phyloP scores from a whole-genome alignment of 1,284 basidiomycete genomes.

The Cutaneotrichosporon dermatis region DNA sequence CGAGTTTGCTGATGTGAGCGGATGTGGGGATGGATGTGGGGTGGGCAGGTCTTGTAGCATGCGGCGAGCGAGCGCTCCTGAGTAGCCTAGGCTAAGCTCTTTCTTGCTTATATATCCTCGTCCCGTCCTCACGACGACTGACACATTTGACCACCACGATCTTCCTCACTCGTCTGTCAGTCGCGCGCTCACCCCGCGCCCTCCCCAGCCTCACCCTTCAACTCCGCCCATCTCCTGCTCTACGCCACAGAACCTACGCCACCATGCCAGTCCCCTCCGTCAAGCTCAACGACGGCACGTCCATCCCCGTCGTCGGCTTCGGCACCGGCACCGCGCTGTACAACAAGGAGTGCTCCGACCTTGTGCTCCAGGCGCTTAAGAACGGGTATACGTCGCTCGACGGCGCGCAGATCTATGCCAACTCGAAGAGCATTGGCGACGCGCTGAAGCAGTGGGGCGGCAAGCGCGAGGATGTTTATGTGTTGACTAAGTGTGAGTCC shows the following conservation, averaged over 20 bases:
- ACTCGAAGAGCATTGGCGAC: slow-evolving; percentile 54
- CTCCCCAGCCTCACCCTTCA: too few species aligned
- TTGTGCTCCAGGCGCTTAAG: slow-evolving; percentile 32
- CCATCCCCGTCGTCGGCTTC: slow-evolving; percentile 35
- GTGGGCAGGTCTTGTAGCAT: too few species aligned
- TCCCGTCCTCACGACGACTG: too few species aligned
- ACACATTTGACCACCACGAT: too few species aligned
- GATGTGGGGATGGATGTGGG: too few species aligned
- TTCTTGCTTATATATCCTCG: too few species aligned
- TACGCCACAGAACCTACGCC: background rate
- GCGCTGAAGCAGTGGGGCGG: slow-evolving; percentile 62
- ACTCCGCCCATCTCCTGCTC: background rate
- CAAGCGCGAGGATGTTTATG: slow-evolving; percentile 45
- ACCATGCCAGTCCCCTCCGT: slow-evolving; percentile 19
- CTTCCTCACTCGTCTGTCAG: background rate
- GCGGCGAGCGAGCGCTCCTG: too few species aligned
- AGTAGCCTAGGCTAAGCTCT: too few species aligned
- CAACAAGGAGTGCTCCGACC: slow-evolving; percentile 25
- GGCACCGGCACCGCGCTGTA: slow-evolving; percentile 42
- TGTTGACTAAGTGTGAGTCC: slow-evolving; percentile 54
- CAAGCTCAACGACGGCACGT: slow-evolving; percentile 35
- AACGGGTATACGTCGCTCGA: slow-evolving; percentile 38
- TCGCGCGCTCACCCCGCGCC: too few species aligned
- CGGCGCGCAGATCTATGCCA: slow-evolving; percentile 45
- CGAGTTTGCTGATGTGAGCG: too few species aligned